Evolutionary conservation across 441 rosid species (phyloP).

Genomic region (Bruguiera hainesii): DNA sequence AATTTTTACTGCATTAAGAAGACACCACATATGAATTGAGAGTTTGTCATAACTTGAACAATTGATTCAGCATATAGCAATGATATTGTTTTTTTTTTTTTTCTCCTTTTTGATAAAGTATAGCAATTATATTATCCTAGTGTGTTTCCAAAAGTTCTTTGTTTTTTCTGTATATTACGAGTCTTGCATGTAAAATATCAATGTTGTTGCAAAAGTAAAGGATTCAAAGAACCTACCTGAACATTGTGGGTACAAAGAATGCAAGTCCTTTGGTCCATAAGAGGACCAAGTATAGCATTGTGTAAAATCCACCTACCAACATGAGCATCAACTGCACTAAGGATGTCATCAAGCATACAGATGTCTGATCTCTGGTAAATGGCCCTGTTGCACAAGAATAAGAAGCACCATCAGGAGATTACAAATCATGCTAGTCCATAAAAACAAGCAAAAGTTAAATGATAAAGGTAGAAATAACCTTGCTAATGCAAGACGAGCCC

Average conservation of each 20-base stretch:
- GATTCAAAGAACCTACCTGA: conserved; percentile 49
- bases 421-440: conserved; percentile 17
- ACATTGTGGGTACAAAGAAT: conserved; percentile 84
- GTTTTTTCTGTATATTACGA: background rate
- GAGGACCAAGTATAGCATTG: conserved; percentile 71
- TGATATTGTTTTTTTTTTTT: too few species aligned
- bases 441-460: conserved; percentile 14
- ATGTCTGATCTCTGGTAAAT: conserved; percentile 68
- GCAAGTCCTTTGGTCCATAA: conserved; percentile 56
- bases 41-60: too few species aligned
- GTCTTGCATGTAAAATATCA: background rate
- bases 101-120: too few species aligned
- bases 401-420: background rate
- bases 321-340: conserved; percentile 94
- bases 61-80: too few species aligned
- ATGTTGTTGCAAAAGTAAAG: conserved; percentile 11
- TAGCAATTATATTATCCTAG: too few species aligned
- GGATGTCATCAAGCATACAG: conserved; percentile 85
- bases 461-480: conserved; percentile 43
- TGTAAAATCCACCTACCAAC: conserved; percentile 84
- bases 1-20: too few species aligned
- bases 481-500: conserved; percentile 97
- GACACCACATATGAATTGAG: too few species aligned
- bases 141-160: too few species aligned
- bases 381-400: conserved; percentile 54